These are phyloP conservation scores for Euphorbia tirucalli DNA, from an alignment of 345 rosid species.

Conservation along the genomic window DNA sequence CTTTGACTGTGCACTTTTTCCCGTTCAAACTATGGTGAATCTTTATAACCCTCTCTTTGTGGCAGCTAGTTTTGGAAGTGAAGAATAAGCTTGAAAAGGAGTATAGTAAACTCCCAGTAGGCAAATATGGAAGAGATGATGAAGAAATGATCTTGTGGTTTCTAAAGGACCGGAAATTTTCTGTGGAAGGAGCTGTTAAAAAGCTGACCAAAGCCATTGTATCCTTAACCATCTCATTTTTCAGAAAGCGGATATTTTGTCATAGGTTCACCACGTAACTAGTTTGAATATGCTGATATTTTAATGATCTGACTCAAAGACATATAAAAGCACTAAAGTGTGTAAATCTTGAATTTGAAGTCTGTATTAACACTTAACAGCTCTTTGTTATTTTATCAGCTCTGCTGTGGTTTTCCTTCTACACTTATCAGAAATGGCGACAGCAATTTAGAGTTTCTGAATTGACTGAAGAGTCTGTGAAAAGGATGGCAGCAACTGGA, in stretches of 20 bases:
- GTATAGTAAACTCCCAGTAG: constrained; percentile 57
- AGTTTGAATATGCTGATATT: not conserved
- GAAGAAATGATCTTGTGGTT: constrained; percentile 93
- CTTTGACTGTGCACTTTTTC: not conserved
- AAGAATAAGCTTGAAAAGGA: constrained; percentile 65
- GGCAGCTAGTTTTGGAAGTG: constrained; percentile 77
- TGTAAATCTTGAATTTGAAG: not conserved
- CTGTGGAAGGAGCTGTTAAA: constrained; percentile 54
- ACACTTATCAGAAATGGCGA: constrained; percentile 70
- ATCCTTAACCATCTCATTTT: constrained; percentile 43
- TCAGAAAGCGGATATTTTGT: not conserved
- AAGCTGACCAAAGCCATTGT: constrained; percentile 77
- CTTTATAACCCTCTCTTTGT: not conserved
- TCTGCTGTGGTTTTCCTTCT: constrained; percentile 23
- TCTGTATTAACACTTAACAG: not conserved
- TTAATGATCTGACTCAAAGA: not conserved
- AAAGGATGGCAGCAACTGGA: constrained; percentile 59
- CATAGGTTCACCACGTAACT: not conserved
- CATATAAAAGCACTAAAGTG: not conserved
- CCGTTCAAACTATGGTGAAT: not conserved
- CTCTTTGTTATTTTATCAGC: not conserved
- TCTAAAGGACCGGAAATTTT: constrained; percentile 67
- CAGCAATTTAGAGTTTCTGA: constrained; percentile 68
- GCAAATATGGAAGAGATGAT: constrained; percentile 88
- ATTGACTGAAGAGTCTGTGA: constrained; percentile 63